Conservation (phyloP, 345 rosid genomes). For the Eutrema japonicum region DNA sequence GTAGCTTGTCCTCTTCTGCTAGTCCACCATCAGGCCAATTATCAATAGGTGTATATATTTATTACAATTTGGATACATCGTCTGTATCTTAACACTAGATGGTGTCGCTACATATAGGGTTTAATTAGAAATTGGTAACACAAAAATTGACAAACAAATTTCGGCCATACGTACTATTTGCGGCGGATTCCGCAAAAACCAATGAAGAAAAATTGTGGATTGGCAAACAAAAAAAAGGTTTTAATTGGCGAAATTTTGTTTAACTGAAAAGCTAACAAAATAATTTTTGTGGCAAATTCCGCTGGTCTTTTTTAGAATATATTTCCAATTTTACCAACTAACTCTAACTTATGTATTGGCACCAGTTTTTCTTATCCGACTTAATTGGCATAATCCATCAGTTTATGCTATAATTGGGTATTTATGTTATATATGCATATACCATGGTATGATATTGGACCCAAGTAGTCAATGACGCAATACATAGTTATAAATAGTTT, state of each 20-base stretch:
- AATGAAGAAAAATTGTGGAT: neutral
- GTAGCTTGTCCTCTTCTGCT: slow-evolving; percentile 30
- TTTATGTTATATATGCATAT: neutral
- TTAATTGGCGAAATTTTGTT: neutral
- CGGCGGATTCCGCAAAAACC: slow-evolving; percentile 5
- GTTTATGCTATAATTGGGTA: neutral
- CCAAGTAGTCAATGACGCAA: neutral
- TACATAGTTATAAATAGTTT: too few species aligned
- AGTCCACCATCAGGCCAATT: slow-evolving; percentile 32
- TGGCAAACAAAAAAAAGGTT: neutral
- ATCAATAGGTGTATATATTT: slow-evolving; percentile 27
- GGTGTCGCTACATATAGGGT: slow-evolving; percentile 7
- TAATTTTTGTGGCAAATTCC: too few species aligned
- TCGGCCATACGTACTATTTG: neutral
- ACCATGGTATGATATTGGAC: neutral
- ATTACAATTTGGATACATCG: slow-evolving; percentile 22
- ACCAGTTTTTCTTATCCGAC: neutral
- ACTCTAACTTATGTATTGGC: neutral
- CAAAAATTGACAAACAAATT: slow-evolving; percentile 2
- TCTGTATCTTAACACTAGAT: slow-evolving; percentile 8
- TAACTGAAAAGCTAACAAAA: neutral
- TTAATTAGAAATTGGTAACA: neutral
- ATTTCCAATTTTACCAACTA: too few species aligned
- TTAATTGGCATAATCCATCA: neutral
- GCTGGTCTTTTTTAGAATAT: too few species aligned